Evolutionary conservation across 106 monocot genomes (phyloP).

Genomic region (Dendrobium catenatum): DNA sequence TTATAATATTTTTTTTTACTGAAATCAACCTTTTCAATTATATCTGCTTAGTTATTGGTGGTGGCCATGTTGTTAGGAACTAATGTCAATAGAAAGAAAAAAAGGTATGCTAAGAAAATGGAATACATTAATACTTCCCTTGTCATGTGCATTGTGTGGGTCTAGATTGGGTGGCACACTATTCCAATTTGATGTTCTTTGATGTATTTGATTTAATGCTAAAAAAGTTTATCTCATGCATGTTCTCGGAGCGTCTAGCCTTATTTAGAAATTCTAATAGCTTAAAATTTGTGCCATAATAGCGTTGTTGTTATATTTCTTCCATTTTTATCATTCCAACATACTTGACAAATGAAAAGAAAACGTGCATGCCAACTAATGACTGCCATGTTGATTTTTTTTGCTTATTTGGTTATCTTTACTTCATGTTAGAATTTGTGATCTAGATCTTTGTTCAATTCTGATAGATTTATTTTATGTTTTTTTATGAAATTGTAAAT

Average conservation of each 20-base stretch:
- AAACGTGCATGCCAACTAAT: no score
- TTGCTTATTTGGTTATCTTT: background rate
- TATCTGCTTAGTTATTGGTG: no score
- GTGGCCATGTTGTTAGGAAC: no score
- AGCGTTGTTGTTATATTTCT: background rate
- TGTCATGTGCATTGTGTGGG: no score
- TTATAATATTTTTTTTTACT: no score
- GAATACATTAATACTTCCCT: no score
- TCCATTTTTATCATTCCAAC: background rate
- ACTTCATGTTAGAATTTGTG: background rate
- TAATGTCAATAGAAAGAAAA: no score
- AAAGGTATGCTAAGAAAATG: no score
- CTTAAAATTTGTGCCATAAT: background rate
- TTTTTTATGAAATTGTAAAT: no score
- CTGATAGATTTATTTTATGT: background rate
- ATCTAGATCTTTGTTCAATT: background rate
- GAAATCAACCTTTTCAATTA: no score
- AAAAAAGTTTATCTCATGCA: background rate
- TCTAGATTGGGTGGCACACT: background rate
- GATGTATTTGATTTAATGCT: background rate
- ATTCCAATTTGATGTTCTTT: background rate
- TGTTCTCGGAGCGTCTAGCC: background rate
- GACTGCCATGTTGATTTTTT: background rate
- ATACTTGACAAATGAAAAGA: background rate
- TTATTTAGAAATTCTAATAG: background rate